Base-by-base conservation (phyloP, 2,329 filamentous ascomycete species). In the Botrytis fragariae region DNA sequence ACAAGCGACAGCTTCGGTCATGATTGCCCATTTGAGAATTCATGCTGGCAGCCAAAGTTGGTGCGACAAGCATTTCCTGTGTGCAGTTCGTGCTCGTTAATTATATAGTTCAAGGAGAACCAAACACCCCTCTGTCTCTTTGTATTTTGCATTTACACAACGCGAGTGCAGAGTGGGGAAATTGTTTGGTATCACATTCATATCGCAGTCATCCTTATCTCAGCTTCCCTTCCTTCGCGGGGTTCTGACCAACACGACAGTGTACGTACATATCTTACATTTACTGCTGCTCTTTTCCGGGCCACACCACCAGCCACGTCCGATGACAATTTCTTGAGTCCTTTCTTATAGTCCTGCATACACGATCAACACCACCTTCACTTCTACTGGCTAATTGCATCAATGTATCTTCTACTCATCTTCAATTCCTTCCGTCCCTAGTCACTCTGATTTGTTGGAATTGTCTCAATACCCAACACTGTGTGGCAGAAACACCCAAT, bases 291-390 rank as follows among this genome's bases (percentile, higher is more conserved):
- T 68, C 35, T 57, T 42, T 57, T 68, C 65, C 65, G 35, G 35
- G 45, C 25, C 45, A 54, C 48, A 54, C 48, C 32, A 68, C 70
- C 70, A 72, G 61, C 70, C 62, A 72, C 70, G 64, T 54, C 64
- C 45, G 16, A 54, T 54, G 64, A 22, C 45, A 68, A 54, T 71
- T 48, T 51, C n/a, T 25, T 32, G n/a, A 12, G 35, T 45, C 45
- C 35, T 54, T 44, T 68, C 39, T 35, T 22, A 59, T 68, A 44
- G 29, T 59, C 71, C 48, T 68, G 71, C 71, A 72, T 72, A 72
- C 62, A 72, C 71, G 62, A 68, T 60, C 10, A 32, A 29, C 29
- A 35, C 35, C 62, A 60, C 62, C 62, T 72, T 54, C 61, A 37
- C 39, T 60, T 44, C 44, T 25, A 68, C 48, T 72, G 70, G 62